Evolutionary conservation across 2,329 filamentous ascomycete species (phyloP).

Genomic region (Pseudonectria foliicola): DNA sequence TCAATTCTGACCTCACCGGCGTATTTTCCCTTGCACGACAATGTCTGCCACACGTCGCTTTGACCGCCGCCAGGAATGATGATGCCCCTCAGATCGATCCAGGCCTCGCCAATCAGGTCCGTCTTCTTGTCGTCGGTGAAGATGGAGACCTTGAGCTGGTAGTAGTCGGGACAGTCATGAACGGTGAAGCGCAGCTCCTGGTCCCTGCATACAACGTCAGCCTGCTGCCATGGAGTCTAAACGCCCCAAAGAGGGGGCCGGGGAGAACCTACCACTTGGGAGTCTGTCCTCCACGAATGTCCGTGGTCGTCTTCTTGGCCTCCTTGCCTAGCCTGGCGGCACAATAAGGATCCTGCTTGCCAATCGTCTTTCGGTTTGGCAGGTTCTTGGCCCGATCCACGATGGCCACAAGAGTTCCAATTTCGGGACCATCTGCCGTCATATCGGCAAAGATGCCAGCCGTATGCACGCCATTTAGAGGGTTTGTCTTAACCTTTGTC

Average conservation of each 20-base stretch:
- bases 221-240: slow-evolving; percentile 1
- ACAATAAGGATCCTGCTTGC: slow-evolving; percentile 97
- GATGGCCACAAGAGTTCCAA: slow-evolving; percentile 86
- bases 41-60: slow-evolving; percentile 82
- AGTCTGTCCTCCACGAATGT: slow-evolving; percentile 90
- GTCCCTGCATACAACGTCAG: slow-evolving; percentile 59
- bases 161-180: slow-evolving; percentile 94
- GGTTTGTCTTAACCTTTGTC: slow-evolving; percentile 45
- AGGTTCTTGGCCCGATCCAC: slow-evolving; percentile 95
- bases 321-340: slow-evolving; percentile 91
- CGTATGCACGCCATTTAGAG: slow-evolving; percentile 64
- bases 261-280: slow-evolving; percentile 67
- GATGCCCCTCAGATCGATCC: slow-evolving; percentile 76
- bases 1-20: slow-evolving; percentile 92
- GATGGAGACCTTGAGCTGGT: slow-evolving; percentile 87
- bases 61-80: slow-evolving; percentile 85
- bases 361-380: slow-evolving; percentile 93
- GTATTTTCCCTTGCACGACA: slow-evolving; percentile 88
- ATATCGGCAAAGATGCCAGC: slow-evolving; percentile 93
- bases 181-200: slow-evolving; percentile 94
- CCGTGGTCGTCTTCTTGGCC: slow-evolving; percentile 93
- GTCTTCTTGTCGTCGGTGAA: slow-evolving; percentile 99
- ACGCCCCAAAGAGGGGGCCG: background rate
- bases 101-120: slow-evolving; percentile 90
- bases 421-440: slow-evolving; percentile 84